phyloP scores from a whole-genome alignment of 108 stramenopile genomes.

The Nitzschia inconspicua region DNA sequence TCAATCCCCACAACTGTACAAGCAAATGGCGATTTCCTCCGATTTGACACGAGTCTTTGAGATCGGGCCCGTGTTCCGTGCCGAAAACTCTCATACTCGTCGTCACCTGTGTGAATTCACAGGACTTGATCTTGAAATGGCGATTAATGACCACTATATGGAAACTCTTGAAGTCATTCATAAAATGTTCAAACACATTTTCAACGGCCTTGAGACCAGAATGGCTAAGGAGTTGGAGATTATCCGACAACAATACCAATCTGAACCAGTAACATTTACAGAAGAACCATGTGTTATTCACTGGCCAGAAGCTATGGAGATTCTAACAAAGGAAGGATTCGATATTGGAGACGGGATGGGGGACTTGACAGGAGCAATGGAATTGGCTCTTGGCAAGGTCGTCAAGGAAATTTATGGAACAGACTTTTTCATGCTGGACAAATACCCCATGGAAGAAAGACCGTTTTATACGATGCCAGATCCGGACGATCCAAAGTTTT shows the following conservation, averaged over 20 bases:
- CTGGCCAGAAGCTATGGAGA: constrained; percentile 95
- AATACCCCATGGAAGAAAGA: constrained; percentile 87
- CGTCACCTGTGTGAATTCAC: constrained; percentile 96
- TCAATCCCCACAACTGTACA: constrained; percentile 97
- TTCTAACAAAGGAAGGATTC: constrained; percentile 68
- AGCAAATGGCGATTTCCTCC: constrained; percentile 97
- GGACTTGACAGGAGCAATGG: constrained; percentile 89
- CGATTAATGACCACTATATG: constrained; percentile 94
- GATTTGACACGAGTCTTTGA: constrained; percentile 94
- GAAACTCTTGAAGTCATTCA: constrained; percentile 92
- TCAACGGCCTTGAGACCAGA: constrained; percentile 85
- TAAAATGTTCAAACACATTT: constrained; percentile 93
- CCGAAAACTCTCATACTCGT: constrained; percentile 94
- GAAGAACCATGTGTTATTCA: constrained; percentile 95
- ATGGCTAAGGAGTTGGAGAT: constrained; percentile 77
- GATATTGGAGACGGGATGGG: constrained; percentile 87
- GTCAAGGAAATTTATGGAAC: constrained; percentile 94
- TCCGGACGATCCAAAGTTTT: constrained; percentile 79
- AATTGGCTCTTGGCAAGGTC: constrained; percentile 85
- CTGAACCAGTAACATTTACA: constrained; percentile 89
- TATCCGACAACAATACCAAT: constrained; percentile 89
- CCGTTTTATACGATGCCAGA: constrained; percentile 99
- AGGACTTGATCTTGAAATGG: constrained; percentile 96
- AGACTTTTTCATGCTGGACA: constrained; percentile 97
- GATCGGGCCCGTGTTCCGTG: constrained; percentile 95